These are phyloP conservation scores for Trypanosoma avium DNA, from an alignment of 208 protist genomes.

Conservation along the genomic window DNA sequence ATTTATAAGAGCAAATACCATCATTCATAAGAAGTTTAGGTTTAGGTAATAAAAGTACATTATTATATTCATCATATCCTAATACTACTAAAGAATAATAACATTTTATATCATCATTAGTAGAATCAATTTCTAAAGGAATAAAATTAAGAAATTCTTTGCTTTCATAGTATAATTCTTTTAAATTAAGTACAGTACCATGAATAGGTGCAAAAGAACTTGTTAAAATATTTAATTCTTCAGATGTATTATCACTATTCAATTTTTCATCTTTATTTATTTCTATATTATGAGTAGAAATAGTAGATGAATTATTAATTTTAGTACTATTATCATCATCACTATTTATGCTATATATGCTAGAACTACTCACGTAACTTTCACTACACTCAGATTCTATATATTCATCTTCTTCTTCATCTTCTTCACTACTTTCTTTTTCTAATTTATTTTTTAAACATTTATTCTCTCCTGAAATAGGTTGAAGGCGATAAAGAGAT, in stretches of 20 bases:
- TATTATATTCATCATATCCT: conserved; percentile 37
- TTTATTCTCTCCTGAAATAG: too few species aligned
- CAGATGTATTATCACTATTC: neutral
- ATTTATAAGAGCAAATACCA: neutral
- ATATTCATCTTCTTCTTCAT: conserved; percentile 6
- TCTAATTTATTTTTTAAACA: too few species aligned
- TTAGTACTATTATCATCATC: neutral
- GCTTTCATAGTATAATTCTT: neutral
- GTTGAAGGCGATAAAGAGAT: too few species aligned
- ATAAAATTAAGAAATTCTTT: neutral
- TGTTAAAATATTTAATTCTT: neutral
- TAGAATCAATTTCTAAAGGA: neutral
- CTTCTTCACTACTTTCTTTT: neutral
- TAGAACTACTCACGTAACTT: conserved; percentile 31
- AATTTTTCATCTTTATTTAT: neutral
- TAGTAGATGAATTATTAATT: neutral
- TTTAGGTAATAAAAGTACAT: conserved; percentile 31
- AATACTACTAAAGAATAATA: conserved; percentile 30
- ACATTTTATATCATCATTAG: neutral
- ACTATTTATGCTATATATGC: neutral
- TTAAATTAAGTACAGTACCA: conserved; percentile 13
- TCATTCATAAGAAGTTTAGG: conserved; percentile 1
- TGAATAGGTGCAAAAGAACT: conserved; percentile 7
- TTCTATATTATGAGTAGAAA: neutral
- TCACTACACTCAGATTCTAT: conserved; percentile 25